A percentile compares a stretch with the other conserved stretches of the same genome.
These are phyloP conservation scores for Vanrija sp. DNA, from an alignment of 1,284 basidiomycete species.

Conservation along the genomic window DNA sequence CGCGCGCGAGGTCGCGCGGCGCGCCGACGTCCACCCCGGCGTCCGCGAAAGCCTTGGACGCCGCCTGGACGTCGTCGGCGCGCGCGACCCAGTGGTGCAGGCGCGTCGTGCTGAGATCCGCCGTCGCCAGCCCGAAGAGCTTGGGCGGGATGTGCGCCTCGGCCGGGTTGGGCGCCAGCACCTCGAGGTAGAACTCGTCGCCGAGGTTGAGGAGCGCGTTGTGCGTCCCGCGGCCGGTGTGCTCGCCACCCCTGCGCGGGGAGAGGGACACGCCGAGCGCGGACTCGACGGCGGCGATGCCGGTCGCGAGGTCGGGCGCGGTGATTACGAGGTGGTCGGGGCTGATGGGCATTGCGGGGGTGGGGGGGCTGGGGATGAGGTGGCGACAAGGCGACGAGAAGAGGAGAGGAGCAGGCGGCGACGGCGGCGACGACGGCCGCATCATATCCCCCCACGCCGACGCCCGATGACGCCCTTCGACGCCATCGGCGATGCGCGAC, in stretches of 20 bases:
- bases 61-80: neutral
- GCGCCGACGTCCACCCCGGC: constrained; percentile 1
- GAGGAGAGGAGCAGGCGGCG: too few species aligned
- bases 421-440: too few species aligned
- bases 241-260: constrained; percentile 4
- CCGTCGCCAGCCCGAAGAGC: constrained; percentile 2
- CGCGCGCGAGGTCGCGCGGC: constrained; percentile 2
- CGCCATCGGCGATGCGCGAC: too few species aligned
- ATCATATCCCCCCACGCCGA: too few species aligned
- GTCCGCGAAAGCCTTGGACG: neutral
- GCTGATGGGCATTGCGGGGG: neutral
- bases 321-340: constrained; percentile 10
- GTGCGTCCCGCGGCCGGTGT: constrained; percentile 8
- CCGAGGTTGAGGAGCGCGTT: constrained; percentile 10
- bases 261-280: constrained; percentile 3
- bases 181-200: constrained; percentile 6
- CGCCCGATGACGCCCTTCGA: too few species aligned
- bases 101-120: neutral
- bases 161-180: constrained; percentile 5
- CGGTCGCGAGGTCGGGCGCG: constrained; percentile 1
- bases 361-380: neutral
- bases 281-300: constrained; percentile 5
- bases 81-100: constrained; percentile 5
- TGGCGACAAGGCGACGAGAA: too few species aligned
- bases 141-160: neutral